Evolutionary conservation across 2,329 filamentous ascomycete genomes (phyloP).

Genomic region (Bertia moriformis): DNA sequence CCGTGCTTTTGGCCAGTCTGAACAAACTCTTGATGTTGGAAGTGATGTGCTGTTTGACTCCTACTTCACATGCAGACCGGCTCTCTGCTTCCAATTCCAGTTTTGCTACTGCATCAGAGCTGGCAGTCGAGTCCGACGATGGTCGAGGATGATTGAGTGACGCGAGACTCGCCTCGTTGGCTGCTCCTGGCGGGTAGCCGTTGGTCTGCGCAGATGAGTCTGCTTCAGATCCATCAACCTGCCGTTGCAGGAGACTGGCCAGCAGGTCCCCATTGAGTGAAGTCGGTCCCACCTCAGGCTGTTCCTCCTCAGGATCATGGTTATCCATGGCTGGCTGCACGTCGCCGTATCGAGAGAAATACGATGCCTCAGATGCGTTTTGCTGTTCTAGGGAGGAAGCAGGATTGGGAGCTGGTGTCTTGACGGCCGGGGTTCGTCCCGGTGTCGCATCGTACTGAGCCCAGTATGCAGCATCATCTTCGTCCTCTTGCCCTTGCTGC

Average conservation of each 20-base stretch:
- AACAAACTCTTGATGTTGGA: slow-evolving; percentile 50
- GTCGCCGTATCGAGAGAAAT: slow-evolving; percentile 44
- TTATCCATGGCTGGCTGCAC: slow-evolving; percentile 51
- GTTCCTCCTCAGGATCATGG: slow-evolving; percentile 43
- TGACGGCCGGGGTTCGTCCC: slow-evolving; percentile 27
- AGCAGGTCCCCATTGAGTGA: slow-evolving; percentile 37
- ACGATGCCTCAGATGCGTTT: slow-evolving; percentile 33
- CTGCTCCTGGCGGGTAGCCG: neutral
- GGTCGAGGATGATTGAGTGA: slow-evolving; percentile 10
- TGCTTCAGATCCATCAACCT: slow-evolving; percentile 13
- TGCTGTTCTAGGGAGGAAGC: slow-evolving; percentile 12
- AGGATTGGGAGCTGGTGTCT: slow-evolving; percentile 14
- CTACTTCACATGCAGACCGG: slow-evolving; percentile 38
- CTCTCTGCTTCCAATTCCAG: slow-evolving; percentile 36
- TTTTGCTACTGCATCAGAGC: slow-evolving; percentile 31
- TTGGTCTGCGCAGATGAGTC: neutral
- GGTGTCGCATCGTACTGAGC: slow-evolving; percentile 45
- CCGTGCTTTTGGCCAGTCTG: slow-evolving; percentile 39
- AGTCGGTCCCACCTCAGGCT: slow-evolving; percentile 27
- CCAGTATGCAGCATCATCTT: slow-evolving; percentile 52
- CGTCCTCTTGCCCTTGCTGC: slow-evolving; percentile 23
- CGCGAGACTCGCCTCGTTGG: neutral
- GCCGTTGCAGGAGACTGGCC: slow-evolving; percentile 19
- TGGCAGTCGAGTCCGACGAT: slow-evolving; percentile 21
- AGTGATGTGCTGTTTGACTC: slow-evolving; percentile 47